Evolutionary conservation across 257 asterid genomes (phyloP), one percentile per base, ranked within the genome.

Genomic region (Primulina eburnea): DNA sequence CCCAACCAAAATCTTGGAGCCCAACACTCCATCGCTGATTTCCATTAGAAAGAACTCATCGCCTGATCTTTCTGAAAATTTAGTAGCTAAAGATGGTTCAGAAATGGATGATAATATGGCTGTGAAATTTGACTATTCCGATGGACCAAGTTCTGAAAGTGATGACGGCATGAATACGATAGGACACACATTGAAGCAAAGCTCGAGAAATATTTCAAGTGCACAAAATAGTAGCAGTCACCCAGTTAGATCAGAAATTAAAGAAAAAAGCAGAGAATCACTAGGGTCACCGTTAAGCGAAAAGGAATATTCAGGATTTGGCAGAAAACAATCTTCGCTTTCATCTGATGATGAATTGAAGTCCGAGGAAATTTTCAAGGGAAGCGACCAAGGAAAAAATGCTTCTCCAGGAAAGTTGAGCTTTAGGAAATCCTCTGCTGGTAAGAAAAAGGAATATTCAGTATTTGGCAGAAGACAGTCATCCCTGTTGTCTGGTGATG

Each of bases 41-140:
- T 73, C 76, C 59, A 59, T 72, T 24, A 69, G 73, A 76, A 79
- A 76, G 69, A 78, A 77, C 76, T 71, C 82, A 4, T 71, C 69
- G 68, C 76, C 81, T 60, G 84, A 76, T 64, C 75, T 79, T 63
- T 73, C 90, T 32, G 89, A 70, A 62, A 81, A 65, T 28, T 57
- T 71, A 67, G 65, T 78, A 53, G 20, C 82, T 14, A 69, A 16
- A 59, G 76, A 80, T 75, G 75, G 72, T 67, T 53, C 86, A 29
- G 82, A 75, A 67, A 73, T 61, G 65, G 84, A 81, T 77, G 62
- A 65, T 68, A 64, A 52, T 43, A 81, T 73, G 75, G 80, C 88
- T 32, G 78, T 70, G 67, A 76, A 76, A 8, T 93, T 82, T 79
- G 99, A 90, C 81, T 89, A 87, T 72, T 82, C 95, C 21, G 89